Conservation (phyloP, 2,329 filamentous ascomycete species). For the Mollisiaceae sp. region DNA sequence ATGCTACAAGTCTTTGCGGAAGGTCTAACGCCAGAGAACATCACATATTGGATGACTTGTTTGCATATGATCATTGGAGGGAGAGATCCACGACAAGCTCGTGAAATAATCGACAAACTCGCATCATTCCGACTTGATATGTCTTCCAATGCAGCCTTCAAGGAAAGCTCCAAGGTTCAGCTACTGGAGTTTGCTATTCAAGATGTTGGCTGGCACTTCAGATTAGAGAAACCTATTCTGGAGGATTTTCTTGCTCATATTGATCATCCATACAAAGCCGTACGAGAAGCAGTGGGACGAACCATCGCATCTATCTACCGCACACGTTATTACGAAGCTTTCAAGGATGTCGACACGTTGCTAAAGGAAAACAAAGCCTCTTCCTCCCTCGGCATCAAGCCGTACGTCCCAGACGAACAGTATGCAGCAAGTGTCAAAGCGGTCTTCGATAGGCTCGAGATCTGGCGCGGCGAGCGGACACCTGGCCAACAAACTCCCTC, state of each 20-base stretch:
- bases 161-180: slow-evolving; percentile 95
- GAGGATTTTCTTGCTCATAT: slow-evolving; percentile 89
- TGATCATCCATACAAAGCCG: slow-evolving; percentile 97
- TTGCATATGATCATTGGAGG: slow-evolving; percentile 86
- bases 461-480: slow-evolving; percentile 82
- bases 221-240: slow-evolving; percentile 83
- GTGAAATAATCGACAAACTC: slow-evolving; percentile 84
- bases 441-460: slow-evolving; percentile 80
- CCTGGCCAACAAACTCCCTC: slow-evolving; percentile 93
- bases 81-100: slow-evolving; percentile 86
- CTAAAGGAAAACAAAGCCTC: slow-evolving; percentile 78
- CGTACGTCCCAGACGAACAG: slow-evolving; percentile 79
- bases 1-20: slow-evolving; percentile 87
- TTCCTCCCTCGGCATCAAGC: slow-evolving; percentile 82
- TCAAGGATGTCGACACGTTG: slow-evolving; percentile 76
- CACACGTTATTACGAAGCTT: slow-evolving; percentile 93
- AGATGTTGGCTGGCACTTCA: slow-evolving; percentile 96
- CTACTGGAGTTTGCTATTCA: slow-evolving; percentile 86
- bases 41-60: slow-evolving; percentile 93
- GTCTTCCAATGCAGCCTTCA: slow-evolving; percentile 95
- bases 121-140: slow-evolving; percentile 90
- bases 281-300: slow-evolving; percentile 91
- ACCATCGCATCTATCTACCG: slow-evolving; percentile 88
- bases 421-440: slow-evolving; percentile 74
- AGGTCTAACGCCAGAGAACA: slow-evolving; percentile 91